Evolutionary conservation across 768 basidiomycete species (phyloP), one percentile per base, ranked within the genome.

Genomic region (Lentinula boryana): DNA sequence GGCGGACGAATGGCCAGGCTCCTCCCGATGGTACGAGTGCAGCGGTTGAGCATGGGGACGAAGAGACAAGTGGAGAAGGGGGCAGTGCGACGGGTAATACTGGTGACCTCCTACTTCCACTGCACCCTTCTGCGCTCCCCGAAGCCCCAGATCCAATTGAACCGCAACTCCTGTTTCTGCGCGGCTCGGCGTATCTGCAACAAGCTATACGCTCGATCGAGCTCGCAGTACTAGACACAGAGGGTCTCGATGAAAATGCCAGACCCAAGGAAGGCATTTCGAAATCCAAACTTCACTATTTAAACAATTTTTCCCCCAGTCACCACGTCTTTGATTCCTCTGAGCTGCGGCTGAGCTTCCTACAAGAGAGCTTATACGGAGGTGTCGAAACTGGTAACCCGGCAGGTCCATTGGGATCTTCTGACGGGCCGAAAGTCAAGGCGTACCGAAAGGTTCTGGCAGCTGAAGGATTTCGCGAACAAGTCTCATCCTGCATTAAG

Each of bases 121-220:
- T 86, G n/a, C 91, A 91, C 68, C 86, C 88, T 4, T 91, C 90
- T 5, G 81, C 85, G 35, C 80, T 84, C 3, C 86, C 89, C 4
- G 85, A 88, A 63, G 88, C 91, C 10, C 93, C 93, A 0, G 90
- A 93, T 60, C 91, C 94, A 40, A 85, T 95, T 59, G 93, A 95
- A 68, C 87, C 85, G 0, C 93, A 95, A 67, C 75, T 91, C 23
- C 73, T 93, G 33, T 95, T 95, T 75, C 76, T 92, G 32, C 86
- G 93, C 50, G 93, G 89, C 2, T 87, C 91, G 3, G 86, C 92
- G 2, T 88, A 91, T 72, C 79, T 95, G 2, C 91, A 92, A 65
- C 87, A 93, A 32, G 90, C 89, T 0, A 75, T 92, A 4, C 77
- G 79, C 68, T 74, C 91, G 32, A 87, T 95, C 63, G 93, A 95